Base-by-base conservation (phyloP, 495 filamentous ascomycete species). In the Stereocaulon alpinum region DNA sequence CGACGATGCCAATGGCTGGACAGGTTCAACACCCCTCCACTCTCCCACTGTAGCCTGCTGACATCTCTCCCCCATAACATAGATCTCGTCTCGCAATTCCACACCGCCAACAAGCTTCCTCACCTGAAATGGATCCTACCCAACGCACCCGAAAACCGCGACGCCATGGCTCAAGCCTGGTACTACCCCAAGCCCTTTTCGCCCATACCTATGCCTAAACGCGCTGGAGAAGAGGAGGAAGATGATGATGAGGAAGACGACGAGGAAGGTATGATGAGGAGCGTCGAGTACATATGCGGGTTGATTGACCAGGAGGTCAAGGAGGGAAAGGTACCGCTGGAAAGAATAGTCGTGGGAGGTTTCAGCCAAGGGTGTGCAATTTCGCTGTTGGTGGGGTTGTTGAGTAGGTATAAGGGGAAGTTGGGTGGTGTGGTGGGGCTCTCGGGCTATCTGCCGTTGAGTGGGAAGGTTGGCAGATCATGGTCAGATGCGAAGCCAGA, bases 361-460 rank as follows among this genome's bases (percentile, higher is more conserved):
- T 77, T 77, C 61, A 70, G 68, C 34, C 73, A 75, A 54, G 74
- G 74, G 32, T 70, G 69, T 59, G 73, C 74, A 0, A 60, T 77
- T 54, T 61, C 65, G 7, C 51, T 75, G 29, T 56, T 76, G 11
- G 64, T 66, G 0, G 72, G 70, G 14, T 60, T 77, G 18, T 65
- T 51, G n/a, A 70, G 67, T 1, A 67, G 64, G 40, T 72, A 70
- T 61, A 54, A 53, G 1, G 72, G 71, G 0, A 58, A 63, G 48
- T 59, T 77, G 20, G 73, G 63, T 12, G 73, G 71, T 0, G 56
- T 77, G 42, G 71, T 69, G 2, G 71, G 69, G 3, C 54, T 77
- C 17, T 70, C 67, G 44, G 75, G 72, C 1, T 76, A 74, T 60
- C 56, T 77, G 17, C 75, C 75, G 2, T 53, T 51, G 57, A 51